Evolutionary conservation across 306 rosid genomes (phyloP), one percentile per base, ranked within the genome.

Genomic region (Trifolium fragiferum): DNA sequence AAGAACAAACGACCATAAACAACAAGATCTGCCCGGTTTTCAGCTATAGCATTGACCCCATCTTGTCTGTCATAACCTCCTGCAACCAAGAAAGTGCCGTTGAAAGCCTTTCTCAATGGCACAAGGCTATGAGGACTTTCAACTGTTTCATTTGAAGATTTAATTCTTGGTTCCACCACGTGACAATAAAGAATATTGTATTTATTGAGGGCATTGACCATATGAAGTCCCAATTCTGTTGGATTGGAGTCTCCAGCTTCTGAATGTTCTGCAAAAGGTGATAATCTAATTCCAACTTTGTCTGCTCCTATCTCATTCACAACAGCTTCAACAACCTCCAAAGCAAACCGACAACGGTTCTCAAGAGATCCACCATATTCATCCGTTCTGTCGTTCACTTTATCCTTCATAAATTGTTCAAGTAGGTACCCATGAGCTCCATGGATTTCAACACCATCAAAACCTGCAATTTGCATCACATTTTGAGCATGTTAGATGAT

Each of bases 311-410:
- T 13, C 50, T 44, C 50, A 44, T 44, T 13, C 1, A 1, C 16
- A 44, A 44, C 50, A 13, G 87, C 89, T 59, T 84, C 84, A 58
- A 53, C 59, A 53, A 53, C 4, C 8, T 53, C 59, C 11, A 53
- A 53, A 3, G 4, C 5, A 19, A 53, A 53, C 1, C 59, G 25
- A 9, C 59, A 53, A 19, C 27, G 59, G 1, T 53, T 53, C 10
- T 53, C 59, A 18, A 51, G 59, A 5, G 59, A 18, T 51, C 59
- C 59, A 18, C 59, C 59, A 9, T 51, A 51, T 51, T 87, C 38
- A 58, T 89, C 91, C 16, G 79, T 87, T 65, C 90, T 63, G 50
- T 89, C 87, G 46, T 89, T 91, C 16, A 81, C 84, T 51, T 78
- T 1, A 20, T 91, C 95, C 65, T 89, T 89, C 70, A 87, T 30